Conservation (phyloP, 345 rosid species). For the Syzygium grande region DNA sequence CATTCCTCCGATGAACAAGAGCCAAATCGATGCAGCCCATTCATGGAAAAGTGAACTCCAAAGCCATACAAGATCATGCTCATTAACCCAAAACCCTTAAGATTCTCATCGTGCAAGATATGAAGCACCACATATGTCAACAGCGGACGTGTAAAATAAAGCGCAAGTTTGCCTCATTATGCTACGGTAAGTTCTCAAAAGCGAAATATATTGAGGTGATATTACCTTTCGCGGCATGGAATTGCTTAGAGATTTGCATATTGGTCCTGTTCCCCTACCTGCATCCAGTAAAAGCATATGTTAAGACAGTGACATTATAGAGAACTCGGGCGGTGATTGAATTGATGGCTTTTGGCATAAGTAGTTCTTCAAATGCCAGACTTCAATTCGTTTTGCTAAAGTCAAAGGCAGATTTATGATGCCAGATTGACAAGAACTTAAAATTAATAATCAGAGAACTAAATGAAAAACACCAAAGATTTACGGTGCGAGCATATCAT, state of each 20-base stretch:
- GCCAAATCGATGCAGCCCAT: neutral
- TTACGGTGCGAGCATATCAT: no score
- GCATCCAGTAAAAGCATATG: neutral
- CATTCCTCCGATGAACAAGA: neutral
- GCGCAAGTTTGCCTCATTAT: fast-evolving
- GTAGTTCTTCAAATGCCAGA: no score
- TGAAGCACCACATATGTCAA: neutral
- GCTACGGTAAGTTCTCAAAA: fast-evolving
- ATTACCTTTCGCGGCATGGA: neutral
- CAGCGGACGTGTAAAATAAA: neutral
- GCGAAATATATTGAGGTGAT: neutral
- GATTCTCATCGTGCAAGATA: neutral
- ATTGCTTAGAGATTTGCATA: neutral
- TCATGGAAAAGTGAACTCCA: neutral
- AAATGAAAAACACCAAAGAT: no score
- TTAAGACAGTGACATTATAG: neutral
- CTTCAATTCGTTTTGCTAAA: no score
- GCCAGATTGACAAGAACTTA: no score
- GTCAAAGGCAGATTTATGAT: no score
- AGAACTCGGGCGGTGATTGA: neutral
- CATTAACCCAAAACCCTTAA: no score
- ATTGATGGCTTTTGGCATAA: no score
- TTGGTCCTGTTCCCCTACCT: neutral
- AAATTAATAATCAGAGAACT: no score
- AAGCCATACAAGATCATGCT: neutral